A percentile compares a stretch with the other conserved stretches of the same genome.
Conservation (phyloP, 768 basidiomycete genomes). For the Hericium coralloides region DNA sequence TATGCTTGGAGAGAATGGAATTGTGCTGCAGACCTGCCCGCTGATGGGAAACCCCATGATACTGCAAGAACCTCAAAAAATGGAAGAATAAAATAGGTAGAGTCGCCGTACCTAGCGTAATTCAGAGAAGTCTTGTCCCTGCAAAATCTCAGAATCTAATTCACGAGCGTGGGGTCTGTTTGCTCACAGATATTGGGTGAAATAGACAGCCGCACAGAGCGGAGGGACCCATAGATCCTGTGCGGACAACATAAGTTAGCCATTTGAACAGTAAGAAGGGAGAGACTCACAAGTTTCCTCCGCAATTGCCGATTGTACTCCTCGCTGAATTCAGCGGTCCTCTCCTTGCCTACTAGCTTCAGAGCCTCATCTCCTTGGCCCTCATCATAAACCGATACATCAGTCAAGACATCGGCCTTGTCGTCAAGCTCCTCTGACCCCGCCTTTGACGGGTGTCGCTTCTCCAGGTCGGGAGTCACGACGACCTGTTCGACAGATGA, state of each 20-base stretch:
- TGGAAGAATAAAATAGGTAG: not conserved
- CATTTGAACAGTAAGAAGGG: not conserved
- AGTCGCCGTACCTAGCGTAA: conserved; percentile 46
- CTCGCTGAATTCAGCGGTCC: conserved; percentile 44
- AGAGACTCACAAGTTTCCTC: conserved; percentile 42
- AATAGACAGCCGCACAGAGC: conserved; percentile 56
- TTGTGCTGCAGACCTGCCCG: conserved; percentile 35
- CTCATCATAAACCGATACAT: conserved; percentile 22
- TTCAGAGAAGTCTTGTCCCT: conserved; percentile 66
- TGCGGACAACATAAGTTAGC: not conserved
- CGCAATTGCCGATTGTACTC: conserved; percentile 50
- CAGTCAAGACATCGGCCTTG: conserved; percentile 21
- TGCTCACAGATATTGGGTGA: conserved; percentile 54
- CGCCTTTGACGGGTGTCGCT: conserved; percentile 2
- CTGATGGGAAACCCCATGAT: conserved; percentile 61
- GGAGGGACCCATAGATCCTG: conserved; percentile 47
- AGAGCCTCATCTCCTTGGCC: conserved; percentile 51
- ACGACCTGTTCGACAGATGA: not conserved
- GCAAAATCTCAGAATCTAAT: not conserved
- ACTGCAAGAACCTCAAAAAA: not conserved
- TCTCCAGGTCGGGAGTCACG: conserved; percentile 11
- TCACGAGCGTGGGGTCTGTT: too few species aligned
- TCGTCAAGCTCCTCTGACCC: conserved; percentile 21
- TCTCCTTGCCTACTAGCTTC: conserved; percentile 45
- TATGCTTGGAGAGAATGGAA: not conserved